phyloP scores from a whole-genome alignment of 1,284 basidiomycete species.

The Waitea zeae region DNA sequence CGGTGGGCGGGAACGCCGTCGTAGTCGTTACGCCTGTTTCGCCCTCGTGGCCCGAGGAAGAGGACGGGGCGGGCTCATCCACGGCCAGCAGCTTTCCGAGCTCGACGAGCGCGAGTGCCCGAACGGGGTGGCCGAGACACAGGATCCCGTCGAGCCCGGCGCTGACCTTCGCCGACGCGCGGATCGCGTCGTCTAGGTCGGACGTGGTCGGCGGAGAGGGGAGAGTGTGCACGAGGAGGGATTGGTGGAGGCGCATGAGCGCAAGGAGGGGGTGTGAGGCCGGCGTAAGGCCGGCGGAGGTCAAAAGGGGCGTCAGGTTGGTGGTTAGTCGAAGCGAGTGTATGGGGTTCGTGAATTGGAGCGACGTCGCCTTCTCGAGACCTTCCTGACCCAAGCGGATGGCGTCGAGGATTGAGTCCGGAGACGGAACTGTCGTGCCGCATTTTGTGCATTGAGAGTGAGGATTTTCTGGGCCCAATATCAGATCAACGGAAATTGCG shows the following conservation, averaged over 20 bases:
- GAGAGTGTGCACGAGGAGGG: slow-evolving; percentile 42
- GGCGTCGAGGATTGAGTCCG: slow-evolving; percentile 39
- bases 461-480: slow-evolving; percentile 18
- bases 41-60: too few relatives aligned
- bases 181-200: slow-evolving; percentile 41
- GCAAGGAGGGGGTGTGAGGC: slow-evolving; percentile 65
- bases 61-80: slow-evolving; percentile 36
- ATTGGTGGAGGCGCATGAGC: slow-evolving; percentile 49
- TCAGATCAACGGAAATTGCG: slow-evolving; percentile 1
- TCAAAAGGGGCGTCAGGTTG: slow-evolving; percentile 44
- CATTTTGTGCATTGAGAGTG: slow-evolving; percentile 44
- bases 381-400: slow-evolving; percentile 49
- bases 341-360: slow-evolving; percentile 41
- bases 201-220: slow-evolving; percentile 17
- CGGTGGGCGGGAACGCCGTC: slow-evolving; percentile 41
- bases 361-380: slow-evolving; percentile 45
- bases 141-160: slow-evolving; percentile 40
- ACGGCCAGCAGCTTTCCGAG: slow-evolving; percentile 68
- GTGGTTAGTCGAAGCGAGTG: slow-evolving; percentile 44
- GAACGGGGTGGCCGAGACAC: slow-evolving; percentile 57
- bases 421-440: slow-evolving; percentile 24
- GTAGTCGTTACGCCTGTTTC: too few relatives aligned
- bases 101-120: slow-evolving; percentile 63
- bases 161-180: slow-evolving; percentile 35
- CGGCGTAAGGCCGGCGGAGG: slow-evolving; percentile 31